phyloP scores from a whole-genome alignment of 345 rosid species.

The Moringa oleifera region DNA sequence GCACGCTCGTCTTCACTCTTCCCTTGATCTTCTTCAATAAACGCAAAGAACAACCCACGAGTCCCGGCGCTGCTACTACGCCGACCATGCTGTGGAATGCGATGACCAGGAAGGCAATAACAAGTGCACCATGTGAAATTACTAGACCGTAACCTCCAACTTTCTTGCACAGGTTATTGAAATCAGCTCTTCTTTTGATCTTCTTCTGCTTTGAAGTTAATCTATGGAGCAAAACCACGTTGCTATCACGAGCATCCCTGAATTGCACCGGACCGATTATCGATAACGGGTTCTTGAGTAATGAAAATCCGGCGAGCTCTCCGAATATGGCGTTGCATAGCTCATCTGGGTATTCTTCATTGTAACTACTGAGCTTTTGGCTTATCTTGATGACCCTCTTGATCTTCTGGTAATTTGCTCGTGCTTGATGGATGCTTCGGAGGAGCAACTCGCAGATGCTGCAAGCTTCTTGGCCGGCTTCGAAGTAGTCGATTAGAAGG shows the following conservation, averaged over 20 bases:
- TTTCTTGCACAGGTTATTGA: conserved; percentile 35
- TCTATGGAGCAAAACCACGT: conserved; percentile 34
- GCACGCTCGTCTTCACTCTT: conserved; percentile 20
- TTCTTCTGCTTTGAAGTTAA: conserved; percentile 45
- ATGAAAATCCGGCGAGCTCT: conserved; percentile 51
- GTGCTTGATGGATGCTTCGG: conserved; percentile 45
- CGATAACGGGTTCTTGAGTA: conserved; percentile 50
- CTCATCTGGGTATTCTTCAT: conserved; percentile 9
- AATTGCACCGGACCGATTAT: conserved; percentile 28
- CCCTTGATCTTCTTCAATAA: conserved; percentile 28
- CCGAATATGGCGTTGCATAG: conserved; percentile 20
- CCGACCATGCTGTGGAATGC: conserved; percentile 67
- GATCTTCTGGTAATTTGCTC: conserved; percentile 42
- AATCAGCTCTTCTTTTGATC: conserved; percentile 38
- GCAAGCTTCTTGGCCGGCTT: conserved; percentile 49
- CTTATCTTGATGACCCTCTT: conserved; percentile 44
- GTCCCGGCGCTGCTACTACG: conserved; percentile 50
- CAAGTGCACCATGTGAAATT: conserved; percentile 37
- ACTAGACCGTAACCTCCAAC: conserved; percentile 39
- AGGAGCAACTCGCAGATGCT: conserved; percentile 59
- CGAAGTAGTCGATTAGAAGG: conserved; percentile 47
- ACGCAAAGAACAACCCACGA: conserved; percentile 32
- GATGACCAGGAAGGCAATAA: conserved; percentile 34
- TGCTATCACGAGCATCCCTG: conserved; percentile 35
- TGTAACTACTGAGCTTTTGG: conserved; percentile 22